phyloP scores from a whole-genome alignment of 345 rosid species.

The Camelina hispida region DNA sequence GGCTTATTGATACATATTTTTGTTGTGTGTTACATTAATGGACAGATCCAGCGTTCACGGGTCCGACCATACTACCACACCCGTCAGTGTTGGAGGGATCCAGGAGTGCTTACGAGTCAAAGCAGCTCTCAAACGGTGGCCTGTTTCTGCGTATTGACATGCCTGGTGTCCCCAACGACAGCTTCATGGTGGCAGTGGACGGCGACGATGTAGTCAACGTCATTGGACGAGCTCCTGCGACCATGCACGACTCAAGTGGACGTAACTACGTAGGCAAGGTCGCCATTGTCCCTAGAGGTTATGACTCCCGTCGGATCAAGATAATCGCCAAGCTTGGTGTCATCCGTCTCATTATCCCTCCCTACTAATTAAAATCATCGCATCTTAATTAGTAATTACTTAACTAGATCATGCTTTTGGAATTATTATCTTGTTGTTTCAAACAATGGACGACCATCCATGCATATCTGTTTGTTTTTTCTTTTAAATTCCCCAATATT shows the following conservation, averaged over 20 bases:
- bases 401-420: not conserved
- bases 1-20: not conserved
- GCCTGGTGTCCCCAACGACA: conserved; percentile 37
- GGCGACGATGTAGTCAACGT: conserved; percentile 10
- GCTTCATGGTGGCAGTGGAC: conserved; percentile 2
- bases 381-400: not conserved
- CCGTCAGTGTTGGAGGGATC: conserved; percentile 41
- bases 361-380: not conserved
- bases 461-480: not conserved
- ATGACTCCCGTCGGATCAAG: conserved; percentile 21
- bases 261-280: conserved; percentile 29
- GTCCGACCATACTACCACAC: conserved; percentile 11
- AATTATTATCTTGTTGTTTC: not conserved
- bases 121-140: conserved; percentile 39
- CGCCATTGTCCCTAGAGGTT: conserved; percentile 16
- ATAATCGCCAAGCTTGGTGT: conserved; percentile 32
- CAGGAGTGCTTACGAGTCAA: conserved; percentile 26
- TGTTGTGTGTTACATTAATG: not conserved
- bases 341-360: conserved; percentile 30
- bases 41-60: conserved; percentile 33
- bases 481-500: not conserved
- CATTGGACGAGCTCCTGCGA: conserved; percentile 29
- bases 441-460: not conserved
- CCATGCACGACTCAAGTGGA: conserved; percentile 4
- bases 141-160: conserved; percentile 39